Conservation (phyloP, 2,329 filamentous ascomycete species). For the Rosellinia necatrix region DNA sequence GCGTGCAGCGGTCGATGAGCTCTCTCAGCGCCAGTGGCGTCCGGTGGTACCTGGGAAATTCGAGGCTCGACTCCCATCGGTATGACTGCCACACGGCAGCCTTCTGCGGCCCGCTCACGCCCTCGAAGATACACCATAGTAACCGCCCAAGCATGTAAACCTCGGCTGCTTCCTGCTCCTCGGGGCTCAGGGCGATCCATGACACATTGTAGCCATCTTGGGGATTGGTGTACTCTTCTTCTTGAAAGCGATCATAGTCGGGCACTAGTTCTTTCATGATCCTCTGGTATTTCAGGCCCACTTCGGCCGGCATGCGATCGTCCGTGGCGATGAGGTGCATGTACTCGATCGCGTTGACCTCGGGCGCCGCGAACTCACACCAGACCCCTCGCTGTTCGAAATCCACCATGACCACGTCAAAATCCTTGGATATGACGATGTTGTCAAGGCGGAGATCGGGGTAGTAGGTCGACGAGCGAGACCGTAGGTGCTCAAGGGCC, state of each 20-base stretch:
- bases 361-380: constrained; percentile 65
- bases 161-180: constrained; percentile 61
- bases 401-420: constrained; percentile 60
- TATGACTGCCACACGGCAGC: constrained; percentile 65
- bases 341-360: constrained; percentile 64
- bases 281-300: constrained; percentile 47
- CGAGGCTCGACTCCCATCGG: constrained; percentile 57
- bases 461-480: constrained; percentile 54
- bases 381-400: constrained; percentile 67
- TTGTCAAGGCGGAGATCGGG: constrained; percentile 65
- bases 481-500: constrained; percentile 56
- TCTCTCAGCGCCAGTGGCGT: constrained; percentile 52
- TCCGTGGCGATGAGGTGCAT: constrained; percentile 58
- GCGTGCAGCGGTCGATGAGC: constrained; percentile 58
- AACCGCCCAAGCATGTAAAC: constrained; percentile 67
- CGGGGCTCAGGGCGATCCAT: constrained; percentile 57
- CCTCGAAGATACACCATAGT: constrained; percentile 67
- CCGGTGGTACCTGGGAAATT: constrained; percentile 57
- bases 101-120: constrained; percentile 60
- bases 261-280: constrained; percentile 52
- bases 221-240: constrained; percentile 54
- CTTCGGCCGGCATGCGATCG: constrained; percentile 48
- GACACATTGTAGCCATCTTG: constrained; percentile 58
- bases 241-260: constrained; percentile 48
- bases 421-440: constrained; percentile 54